Base-by-base conservation (phyloP, 768 basidiomycete species). In the Trametes coccinea region DNA sequence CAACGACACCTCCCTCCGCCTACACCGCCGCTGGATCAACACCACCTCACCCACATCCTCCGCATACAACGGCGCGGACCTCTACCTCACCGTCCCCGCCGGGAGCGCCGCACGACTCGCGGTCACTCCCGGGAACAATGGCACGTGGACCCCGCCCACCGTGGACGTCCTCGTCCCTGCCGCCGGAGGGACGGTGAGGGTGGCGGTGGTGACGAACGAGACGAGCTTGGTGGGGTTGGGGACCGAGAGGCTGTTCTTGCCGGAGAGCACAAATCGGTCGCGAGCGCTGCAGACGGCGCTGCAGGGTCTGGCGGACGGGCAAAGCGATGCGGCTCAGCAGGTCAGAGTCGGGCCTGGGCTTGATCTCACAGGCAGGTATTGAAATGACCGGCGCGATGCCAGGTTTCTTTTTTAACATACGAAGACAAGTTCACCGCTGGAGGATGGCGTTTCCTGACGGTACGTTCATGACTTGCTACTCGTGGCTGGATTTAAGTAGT, bases 361-460 rank as follows among this genome's bases (percentile, higher is more conserved):
- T 22, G 22, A 22, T 22, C 22, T 22, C 22, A 22, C 22, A 22
- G 22, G 22, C 22, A 22, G 22, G 22, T 22, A 22, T 22, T 22
- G 22, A 22, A 22, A 22, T 22, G 22, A 22, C 22, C 22, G 22
- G 33, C 27, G 34, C 34, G 3, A 48, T 60, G 22, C 22, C 22
- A 74, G 75, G 70, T 76, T 8, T 77, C 78, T 2, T 80, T 80
- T 65, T 66, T 80, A 55, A 71, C 77, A 1, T 80, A 76, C 58
- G 46, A 68, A 30, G 63, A 77, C 46, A 78, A 78, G 61, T 77
- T 77, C 55, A 72, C 76, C 4, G 79, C 78, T 7, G 79, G 79
- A 3, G 79, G 79, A 37, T 80, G 78, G 78, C 67, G 78, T 47
- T 80, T 80, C 67, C 64, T 80, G 56, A 80, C 79, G 17, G 74